Evolutionary conservation across 2,329 filamentous ascomycete genomes (phyloP).

Genomic region (Phialophora expanda): DNA sequence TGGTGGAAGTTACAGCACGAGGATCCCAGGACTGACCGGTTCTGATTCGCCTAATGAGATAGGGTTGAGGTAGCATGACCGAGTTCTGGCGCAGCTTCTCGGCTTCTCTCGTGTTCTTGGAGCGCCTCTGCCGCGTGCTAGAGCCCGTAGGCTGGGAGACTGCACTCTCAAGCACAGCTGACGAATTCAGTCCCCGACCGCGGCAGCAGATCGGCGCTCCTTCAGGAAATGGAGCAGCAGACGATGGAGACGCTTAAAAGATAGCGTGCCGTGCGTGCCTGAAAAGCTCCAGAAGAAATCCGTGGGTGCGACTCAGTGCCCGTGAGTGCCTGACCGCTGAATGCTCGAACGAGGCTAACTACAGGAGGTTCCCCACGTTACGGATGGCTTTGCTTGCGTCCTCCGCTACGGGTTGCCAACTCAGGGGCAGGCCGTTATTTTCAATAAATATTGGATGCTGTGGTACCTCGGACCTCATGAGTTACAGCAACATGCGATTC

Average conservation of each 20-base stretch:
- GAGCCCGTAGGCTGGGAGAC: not conserved
- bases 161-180: not conserved
- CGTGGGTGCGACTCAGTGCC: not conserved
- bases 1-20: constrained; percentile 18
- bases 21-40: not conserved
- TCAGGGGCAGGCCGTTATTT: constrained; percentile 2
- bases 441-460: not conserved
- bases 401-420: not conserved
- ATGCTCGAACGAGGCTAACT: constrained; percentile 3
- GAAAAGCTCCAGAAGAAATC: not conserved
- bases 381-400: not conserved
- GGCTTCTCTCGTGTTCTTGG: not conserved
- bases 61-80: constrained; percentile 10
- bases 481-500: not conserved
- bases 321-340: constrained; percentile 1
- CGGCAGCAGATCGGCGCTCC: constrained; percentile 6
- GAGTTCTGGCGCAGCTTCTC: not conserved
- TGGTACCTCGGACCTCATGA: not conserved
- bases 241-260: not conserved
- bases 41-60: constrained; percentile 4
- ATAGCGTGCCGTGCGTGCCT: not conserved
- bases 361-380: not conserved
- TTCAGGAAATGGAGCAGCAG: constrained; percentile 7
- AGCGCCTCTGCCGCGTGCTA: constrained; percentile 7
- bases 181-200: not conserved